Base-by-base conservation (phyloP, 1,139 yeast species). In the Debaryomyces coudertii region DNA sequence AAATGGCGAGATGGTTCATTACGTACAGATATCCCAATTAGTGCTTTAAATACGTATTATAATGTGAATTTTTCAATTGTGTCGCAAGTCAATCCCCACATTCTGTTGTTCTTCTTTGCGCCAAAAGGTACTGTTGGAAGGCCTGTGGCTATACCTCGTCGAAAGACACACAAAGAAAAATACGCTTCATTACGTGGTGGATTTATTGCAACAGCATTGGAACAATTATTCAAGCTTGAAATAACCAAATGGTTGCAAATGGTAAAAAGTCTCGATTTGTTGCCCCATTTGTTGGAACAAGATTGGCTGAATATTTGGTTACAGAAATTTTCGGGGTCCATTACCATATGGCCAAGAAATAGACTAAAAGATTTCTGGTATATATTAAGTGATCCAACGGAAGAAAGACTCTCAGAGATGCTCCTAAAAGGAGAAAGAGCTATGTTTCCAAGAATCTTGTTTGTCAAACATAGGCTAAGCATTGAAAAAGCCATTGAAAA, bases 41-140 rank as follows among this genome's bases (percentile, higher is more conserved):
- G 80, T 45, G 79, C 88, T 0, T 69, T 85, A 47, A 85, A 85
- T 68, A 80, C 86, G n/a, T 85, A 85, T 63, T 87, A 84, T 64
- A 86, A 87, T 56, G 92, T 85, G 34, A 86, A 83, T 59, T 87
- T 85, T 60, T 76, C 90, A 3, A 74, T 87, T 44, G 95, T 87
- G 24, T 84, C 90, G 5, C 95, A 87, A 63, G 93, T 87, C 7
- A 87, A 87, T 60, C 95, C 95, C 1, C 95, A 87, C 61, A 85
- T 87, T 38, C 79, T 87, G 47, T 70, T 87, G 29, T 87, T 87
- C 64, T 85, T 84, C 56, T 87, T 82, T 61, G 87, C 92, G 3
- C 90, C 93, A 14, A 79, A 85, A 54, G 95, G 95, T 1, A 82
- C 90, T 0, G 89, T 87, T 22, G 95, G 95, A 0, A 71, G 87